phyloP scores from a whole-genome alignment of 2,329 filamentous ascomycete genomes.

The Alternaria tenuissima region DNA sequence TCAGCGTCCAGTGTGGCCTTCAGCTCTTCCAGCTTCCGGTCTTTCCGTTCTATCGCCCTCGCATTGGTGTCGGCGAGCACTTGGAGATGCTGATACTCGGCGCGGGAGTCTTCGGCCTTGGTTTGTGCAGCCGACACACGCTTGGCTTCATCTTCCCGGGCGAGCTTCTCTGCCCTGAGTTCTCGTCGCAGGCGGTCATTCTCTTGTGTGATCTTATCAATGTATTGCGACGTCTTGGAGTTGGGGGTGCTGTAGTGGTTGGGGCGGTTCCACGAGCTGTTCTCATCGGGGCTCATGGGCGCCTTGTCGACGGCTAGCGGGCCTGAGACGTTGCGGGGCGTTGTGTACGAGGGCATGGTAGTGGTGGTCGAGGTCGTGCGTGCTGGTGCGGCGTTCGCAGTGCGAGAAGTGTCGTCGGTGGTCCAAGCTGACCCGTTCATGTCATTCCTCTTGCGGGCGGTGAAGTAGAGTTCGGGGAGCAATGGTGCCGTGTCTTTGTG shows the following conservation, averaged over 20 bases:
- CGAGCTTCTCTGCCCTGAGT: constrained; percentile 53
- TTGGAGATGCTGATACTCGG: constrained; percentile 73
- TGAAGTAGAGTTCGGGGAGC: constrained; percentile 33
- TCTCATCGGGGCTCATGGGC: constrained; percentile 33
- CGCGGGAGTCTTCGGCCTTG: constrained; percentile 72
- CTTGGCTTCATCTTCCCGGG: constrained; percentile 74
- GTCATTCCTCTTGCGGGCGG: constrained; percentile 32
- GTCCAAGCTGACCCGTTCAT: constrained; percentile 38
- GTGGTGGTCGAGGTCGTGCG: constrained; percentile 15
- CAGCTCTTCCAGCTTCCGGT: constrained; percentile 76
- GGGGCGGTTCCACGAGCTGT: constrained; percentile 38
- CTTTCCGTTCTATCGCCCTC: constrained; percentile 73
- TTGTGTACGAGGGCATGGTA: constrained; percentile 42
- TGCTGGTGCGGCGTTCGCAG: constrained; percentile 24
- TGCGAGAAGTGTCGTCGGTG: constrained; percentile 27
- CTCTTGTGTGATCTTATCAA: constrained; percentile 82
- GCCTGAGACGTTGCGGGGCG: constrained; percentile 42
- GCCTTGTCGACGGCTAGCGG: constrained; percentile 43
- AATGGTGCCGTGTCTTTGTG: constrained; percentile 26
- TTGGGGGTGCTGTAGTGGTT: constrained; percentile 42
- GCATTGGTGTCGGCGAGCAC: constrained; percentile 76
- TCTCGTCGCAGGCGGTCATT: constrained; percentile 81
- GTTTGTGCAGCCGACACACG: constrained; percentile 72
- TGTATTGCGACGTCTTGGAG: constrained; percentile 56
- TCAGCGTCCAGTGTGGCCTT: constrained; percentile 71